Base-by-base conservation (phyloP, 495 filamentous ascomycete species). In the Parathielavia appendiculata region DNA sequence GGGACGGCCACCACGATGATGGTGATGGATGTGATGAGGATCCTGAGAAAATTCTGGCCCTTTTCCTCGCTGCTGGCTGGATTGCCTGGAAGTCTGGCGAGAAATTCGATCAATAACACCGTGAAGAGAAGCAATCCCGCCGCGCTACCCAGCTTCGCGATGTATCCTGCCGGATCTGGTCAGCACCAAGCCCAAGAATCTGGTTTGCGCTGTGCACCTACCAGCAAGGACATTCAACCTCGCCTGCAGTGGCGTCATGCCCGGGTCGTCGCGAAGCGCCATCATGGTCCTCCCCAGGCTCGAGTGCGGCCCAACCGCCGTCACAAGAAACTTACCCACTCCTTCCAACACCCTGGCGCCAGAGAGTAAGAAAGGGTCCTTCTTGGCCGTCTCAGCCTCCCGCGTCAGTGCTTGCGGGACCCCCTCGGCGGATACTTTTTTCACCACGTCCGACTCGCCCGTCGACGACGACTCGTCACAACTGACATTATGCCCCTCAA, bases 1-100 rank as follows among this genome's bases (percentile, higher is more conserved):
- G 91, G 91, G 10, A 96, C 90, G 17, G 91, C 91, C 16, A 96
- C 91, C n/a, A 95, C 91, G 55, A 96, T 86, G 58, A 96, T 84
- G 9, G 91, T 96, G 54, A 96, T 88, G 26, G 90, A 85, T 19
- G 92, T 88, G 60, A 96, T 95, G 62, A 96, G 90, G 58, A 96
- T 93, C 53, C 87, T 80, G 56, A 96, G 79, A 72, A 96, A 96
- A 49, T 83, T 73, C 69, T 92, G 89, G 6, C 87, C 91, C 71
- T 96, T 95, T 52, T 83, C 73, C 4, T 84, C 78, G 3, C 88
- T 78, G n/a, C 80, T 76, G 14, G 46, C 51, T 4, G 70, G 56
- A 13, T 76, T 76, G 6, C 66, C 46, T 3, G 79, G 78, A 11
- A 96, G 73, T 14, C 80, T 71, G 49, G 80, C 86, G 20, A 90